phyloP scores from a whole-genome alignment of 331 rosid genomes.

The Erythrophleum ivorense region DNA sequence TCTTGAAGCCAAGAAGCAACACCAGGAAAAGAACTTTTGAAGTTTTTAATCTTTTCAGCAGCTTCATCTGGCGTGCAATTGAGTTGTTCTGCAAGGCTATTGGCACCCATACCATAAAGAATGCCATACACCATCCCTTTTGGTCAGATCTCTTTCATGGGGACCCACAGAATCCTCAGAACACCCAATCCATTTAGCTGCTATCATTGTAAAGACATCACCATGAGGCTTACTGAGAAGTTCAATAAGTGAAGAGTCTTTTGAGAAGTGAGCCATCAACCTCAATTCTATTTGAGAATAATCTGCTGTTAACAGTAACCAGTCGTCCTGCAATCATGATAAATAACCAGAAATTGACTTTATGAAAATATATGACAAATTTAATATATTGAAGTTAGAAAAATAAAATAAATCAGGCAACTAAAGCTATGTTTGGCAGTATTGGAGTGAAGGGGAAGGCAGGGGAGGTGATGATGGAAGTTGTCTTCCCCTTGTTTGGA shows the following conservation, averaged over 20 bases:
- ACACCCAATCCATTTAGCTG: constrained; percentile 88
- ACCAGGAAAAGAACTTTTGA: constrained; percentile 84
- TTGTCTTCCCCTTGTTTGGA: neutral
- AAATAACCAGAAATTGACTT: constrained; percentile 31
- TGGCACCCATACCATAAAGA: constrained; percentile 97
- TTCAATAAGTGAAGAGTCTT: constrained; percentile 74
- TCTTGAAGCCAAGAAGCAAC: constrained; percentile 94
- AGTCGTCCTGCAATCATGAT: constrained; percentile 66
- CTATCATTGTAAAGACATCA: constrained; percentile 86
- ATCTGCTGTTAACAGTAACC: constrained; percentile 94
- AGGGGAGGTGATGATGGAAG: neutral
- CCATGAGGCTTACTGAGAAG: constrained; percentile 78
- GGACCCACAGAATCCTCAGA: constrained; percentile 70
- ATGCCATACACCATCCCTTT: constrained; percentile 90
- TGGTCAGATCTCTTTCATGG: constrained; percentile 82
- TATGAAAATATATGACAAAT: neutral
- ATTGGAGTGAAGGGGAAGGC: neutral
- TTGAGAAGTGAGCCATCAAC: constrained; percentile 94
- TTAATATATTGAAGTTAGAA: neutral
- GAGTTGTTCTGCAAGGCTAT: constrained; percentile 85
- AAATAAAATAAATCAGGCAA: neutral
- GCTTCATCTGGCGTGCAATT: constrained; percentile 82
- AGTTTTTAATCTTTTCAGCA: constrained; percentile 74
- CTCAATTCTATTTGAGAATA: constrained; percentile 97
- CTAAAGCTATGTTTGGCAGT: neutral